A percentile compares a stretch with the other conserved stretches of the same genome.
Conservation (phyloP, 1,284 basidiomycete genomes). For the Ustilago xerochloae region DNA sequence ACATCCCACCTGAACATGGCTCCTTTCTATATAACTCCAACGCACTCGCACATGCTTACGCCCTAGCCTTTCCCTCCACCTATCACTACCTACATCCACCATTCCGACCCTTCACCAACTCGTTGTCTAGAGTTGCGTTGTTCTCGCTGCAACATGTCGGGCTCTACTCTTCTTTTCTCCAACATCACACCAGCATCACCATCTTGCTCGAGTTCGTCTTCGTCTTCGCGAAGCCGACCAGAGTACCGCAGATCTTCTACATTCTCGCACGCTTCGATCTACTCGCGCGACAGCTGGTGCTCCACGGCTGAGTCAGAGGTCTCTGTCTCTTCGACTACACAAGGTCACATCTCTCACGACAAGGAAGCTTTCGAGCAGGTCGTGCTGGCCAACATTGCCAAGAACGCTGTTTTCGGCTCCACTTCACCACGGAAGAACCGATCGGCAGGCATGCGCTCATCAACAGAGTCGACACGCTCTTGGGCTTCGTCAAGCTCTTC, state of each 20-base stretch:
- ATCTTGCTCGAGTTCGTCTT: constrained; percentile 6
- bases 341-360: constrained; percentile 28
- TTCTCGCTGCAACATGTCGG: constrained; percentile 21
- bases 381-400: constrained; percentile 16
- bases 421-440: constrained; percentile 37
- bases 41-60: background rate
- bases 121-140: constrained; percentile 5
- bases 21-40: constrained; percentile 22
- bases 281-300: constrained; percentile 38
- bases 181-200: constrained; percentile 2
- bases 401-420: constrained; percentile 39
- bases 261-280: constrained; percentile 26
- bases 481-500: constrained; percentile 23
- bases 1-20: background rate
- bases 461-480: constrained; percentile 22
- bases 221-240: constrained; percentile 16
- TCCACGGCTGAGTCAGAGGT: constrained; percentile 19
- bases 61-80: background rate
- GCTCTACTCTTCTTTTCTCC: constrained; percentile 27
- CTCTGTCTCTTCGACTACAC: constrained; percentile 17
- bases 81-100: background rate
- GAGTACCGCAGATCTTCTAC: constrained; percentile 16
- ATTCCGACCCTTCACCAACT: background rate
- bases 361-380: constrained; percentile 23
- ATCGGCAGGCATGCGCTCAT: constrained; percentile 15